phyloP scores from a whole-genome alignment of 305 asterid genomes.

The Solanum hybrid region DNA sequence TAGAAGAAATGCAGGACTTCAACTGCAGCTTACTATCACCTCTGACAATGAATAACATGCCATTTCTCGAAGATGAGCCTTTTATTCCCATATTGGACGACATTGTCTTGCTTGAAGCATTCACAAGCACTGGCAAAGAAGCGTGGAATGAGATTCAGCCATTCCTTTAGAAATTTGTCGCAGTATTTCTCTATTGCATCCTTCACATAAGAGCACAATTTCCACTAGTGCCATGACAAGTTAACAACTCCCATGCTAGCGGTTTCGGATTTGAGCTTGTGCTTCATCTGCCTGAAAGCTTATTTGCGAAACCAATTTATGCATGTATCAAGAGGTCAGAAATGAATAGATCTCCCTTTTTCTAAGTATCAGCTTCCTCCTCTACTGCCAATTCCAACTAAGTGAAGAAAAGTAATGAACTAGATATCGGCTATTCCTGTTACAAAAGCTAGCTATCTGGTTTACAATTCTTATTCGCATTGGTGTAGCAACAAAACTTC shows the following conservation, averaged over 20 bases:
- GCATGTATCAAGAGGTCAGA: slow-evolving; percentile 5
- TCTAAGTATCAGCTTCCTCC: neutral
- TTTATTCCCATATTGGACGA: slow-evolving; percentile 27
- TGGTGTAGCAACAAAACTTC: neutral
- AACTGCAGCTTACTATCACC: slow-evolving; percentile 4
- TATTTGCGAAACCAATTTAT: slow-evolving; percentile 6
- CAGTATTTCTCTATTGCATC: neutral
- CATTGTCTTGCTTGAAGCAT: slow-evolving; percentile 15
- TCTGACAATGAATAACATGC: neutral
- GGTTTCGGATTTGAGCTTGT: slow-evolving; percentile 9
- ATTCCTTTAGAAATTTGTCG: neutral
- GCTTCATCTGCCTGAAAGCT: slow-evolving; percentile 5
- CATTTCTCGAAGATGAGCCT: slow-evolving; percentile 15
- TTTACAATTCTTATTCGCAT: neutral
- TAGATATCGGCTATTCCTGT: neutral
- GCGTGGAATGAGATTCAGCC: slow-evolving; percentile 7
- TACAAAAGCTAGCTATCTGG: neutral
- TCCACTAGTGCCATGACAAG: neutral
- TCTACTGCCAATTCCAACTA: neutral
- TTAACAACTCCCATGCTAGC: neutral
- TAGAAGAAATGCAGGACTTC: slow-evolving; percentile 11
- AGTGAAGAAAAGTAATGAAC: neutral
- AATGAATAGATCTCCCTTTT: neutral
- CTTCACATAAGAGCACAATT: neutral
- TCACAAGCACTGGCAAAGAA: slow-evolving; percentile 13